A percentile compares a stretch with the other conserved stretches of the same genome.
phyloP scores from a whole-genome alignment of 495 filamentous ascomycete genomes.

The Hypoxylon intermedium region DNA sequence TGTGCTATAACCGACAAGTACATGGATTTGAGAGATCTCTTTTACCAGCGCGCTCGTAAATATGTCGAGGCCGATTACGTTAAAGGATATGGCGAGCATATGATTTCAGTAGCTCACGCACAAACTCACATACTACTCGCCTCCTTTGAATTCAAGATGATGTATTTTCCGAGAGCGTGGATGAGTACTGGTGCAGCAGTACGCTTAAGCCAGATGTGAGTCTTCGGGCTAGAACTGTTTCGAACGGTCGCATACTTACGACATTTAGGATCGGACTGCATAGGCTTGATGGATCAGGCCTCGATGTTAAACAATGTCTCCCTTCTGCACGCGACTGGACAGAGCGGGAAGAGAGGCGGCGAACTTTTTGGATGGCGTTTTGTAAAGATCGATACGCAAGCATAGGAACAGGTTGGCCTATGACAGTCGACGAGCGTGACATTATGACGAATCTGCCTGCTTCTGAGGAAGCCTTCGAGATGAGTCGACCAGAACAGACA shows the following conservation, averaged over 20 bases:
- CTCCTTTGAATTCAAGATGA: conserved; percentile 93
- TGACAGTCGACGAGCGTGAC: conserved; percentile 91
- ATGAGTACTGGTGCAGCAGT: conserved; percentile 82
- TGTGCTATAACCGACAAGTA: conserved; percentile 85
- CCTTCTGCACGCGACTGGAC: conserved; percentile 89
- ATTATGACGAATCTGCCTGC: conserved; percentile 85
- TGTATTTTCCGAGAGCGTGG: conserved; percentile 98
- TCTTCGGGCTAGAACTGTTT: neutral
- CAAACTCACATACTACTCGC: conserved; percentile 84
- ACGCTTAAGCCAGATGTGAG: conserved; percentile 78
- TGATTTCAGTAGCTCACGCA: conserved; percentile 79
- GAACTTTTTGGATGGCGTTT: conserved; percentile 95
- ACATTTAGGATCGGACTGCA: conserved; percentile 77
- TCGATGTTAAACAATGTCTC: conserved; percentile 92
- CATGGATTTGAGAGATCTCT: conserved; percentile 74
- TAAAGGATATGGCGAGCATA: conserved; percentile 88
- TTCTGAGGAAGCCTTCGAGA: conserved; percentile 85
- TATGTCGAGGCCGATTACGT: conserved; percentile 90
- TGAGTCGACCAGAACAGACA: conserved; percentile 74
- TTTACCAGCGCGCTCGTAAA: conserved; percentile 87
- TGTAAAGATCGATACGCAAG: conserved; percentile 90
- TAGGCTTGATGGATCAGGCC: conserved; percentile 80
- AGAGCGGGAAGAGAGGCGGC: conserved; percentile 86
- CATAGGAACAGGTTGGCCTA: conserved; percentile 97
- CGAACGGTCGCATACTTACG: conserved; percentile 11